Evolutionary conservation across 2,329 filamentous ascomycete genomes (phyloP).

Genomic region (Penicillium sp.): DNA sequence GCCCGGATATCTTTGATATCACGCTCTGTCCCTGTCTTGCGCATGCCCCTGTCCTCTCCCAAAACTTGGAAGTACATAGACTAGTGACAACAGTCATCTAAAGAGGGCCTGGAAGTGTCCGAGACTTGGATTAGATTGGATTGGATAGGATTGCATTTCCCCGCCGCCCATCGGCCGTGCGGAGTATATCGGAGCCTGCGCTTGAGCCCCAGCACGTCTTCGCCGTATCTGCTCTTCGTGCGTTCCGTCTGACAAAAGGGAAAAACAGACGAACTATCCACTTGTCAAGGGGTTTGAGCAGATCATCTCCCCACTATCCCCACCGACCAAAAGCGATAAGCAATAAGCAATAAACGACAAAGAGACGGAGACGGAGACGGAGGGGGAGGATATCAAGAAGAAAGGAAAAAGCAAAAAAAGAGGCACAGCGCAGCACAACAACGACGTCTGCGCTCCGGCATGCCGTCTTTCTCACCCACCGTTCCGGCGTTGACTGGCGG

Average conservation of each 20-base stretch:
- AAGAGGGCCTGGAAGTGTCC: not conserved
- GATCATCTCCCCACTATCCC: not conserved
- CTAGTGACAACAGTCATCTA: not conserved
- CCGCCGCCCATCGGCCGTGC: constrained; percentile 14
- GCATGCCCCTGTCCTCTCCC: not conserved
- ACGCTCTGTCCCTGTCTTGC: not conserved
- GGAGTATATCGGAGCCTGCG: constrained; percentile 30
- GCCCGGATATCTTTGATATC: not conserved
- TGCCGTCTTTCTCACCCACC: constrained; percentile 24
- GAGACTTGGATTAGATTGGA: not conserved
- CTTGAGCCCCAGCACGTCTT: constrained; percentile 8
- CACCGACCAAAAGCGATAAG: constrained; percentile 10
- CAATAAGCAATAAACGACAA: not conserved
- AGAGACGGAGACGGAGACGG: not conserved
- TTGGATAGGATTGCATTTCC: constrained; percentile 3
- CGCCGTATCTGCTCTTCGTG: not conserved
- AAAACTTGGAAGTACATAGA: not conserved
- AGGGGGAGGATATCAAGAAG: not conserved
- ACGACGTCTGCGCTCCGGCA: constrained; percentile 1
- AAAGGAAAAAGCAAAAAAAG: not conserved
- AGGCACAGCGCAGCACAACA: constrained; percentile 8
- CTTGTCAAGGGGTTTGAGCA: not conserved
- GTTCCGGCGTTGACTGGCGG: constrained; percentile 39
- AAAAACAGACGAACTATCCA: not conserved
- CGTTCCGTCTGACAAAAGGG: not conserved